Evolutionary conservation across 805 yeast species (phyloP), one percentile per base, ranked within the genome.

Genomic region (Dipodascopsis tothii): DNA sequence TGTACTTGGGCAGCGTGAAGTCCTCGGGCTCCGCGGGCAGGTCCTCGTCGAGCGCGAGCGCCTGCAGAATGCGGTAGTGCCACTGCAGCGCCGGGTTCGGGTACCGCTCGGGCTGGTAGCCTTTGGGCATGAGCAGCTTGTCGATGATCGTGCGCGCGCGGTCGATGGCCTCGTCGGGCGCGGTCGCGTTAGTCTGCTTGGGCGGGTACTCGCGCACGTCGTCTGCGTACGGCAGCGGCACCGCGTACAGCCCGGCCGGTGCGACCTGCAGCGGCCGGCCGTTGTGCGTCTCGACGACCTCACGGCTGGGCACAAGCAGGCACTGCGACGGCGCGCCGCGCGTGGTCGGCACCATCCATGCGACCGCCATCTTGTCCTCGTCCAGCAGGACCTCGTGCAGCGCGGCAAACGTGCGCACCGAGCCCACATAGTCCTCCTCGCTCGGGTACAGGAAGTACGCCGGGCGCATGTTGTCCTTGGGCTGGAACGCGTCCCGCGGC

Each of bases 191-290:
- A 25, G 9, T 9, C 11, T 9, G 9, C 30, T 14, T 25, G 9
- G 30, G 63, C 0, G 96, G 96, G 3, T 77, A 60, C 27, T 73
- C 69, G 40, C 96, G 68, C 3, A 86, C 62, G 58, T 85, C 90
- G 52, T 86, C 94, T 14, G 75, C 63, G 68, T 74, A 82, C 1
- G 97, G 96, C 19, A 84, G 54, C 23, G 72, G 69, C 5, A 82
- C 70, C 44, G 87, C 60, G 39, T 80, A 77, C 49, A 90, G 74
- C 0, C 96, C 96, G 44, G 82, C 78, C 0, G 90, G 82, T 23
- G 70, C 63, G 11, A 55, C 51, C n/a, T 58, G 57, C 6, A 45
- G 44, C 6, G 23, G 37, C 3, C 50, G 32, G 3, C 49, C 45
- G n/a, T 40, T 51, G 5, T 41, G 35, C n/a, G 55, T 62, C 21